Evolutionary conservation across 371 early-diverging fungal genomes (phyloP).

Genomic region (Mortierella sp.): DNA sequence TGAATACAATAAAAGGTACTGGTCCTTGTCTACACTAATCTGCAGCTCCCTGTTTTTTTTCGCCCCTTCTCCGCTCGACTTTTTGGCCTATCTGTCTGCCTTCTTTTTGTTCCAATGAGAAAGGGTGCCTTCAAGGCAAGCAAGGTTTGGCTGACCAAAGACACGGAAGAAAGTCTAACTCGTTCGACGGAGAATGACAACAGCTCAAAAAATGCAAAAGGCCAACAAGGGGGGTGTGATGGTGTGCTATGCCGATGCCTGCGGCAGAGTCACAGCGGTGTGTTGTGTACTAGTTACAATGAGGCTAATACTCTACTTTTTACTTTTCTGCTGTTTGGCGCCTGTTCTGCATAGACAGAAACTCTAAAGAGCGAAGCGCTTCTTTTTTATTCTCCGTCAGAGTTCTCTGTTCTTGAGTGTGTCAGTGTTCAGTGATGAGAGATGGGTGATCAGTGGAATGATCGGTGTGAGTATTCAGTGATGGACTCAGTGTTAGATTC

Average conservation of each 20-base stretch:
- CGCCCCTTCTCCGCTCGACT: too few relatives aligned
- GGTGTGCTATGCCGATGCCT: not conserved
- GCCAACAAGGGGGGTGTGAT: not conserved
- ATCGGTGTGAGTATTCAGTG: too few relatives aligned
- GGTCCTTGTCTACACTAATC: too few relatives aligned
- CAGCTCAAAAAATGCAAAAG: not conserved
- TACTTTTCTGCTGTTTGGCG: constrained; percentile 1
- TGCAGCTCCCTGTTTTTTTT: too few relatives aligned
- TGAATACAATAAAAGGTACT: too few relatives aligned
- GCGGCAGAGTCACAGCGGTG: not conserved
- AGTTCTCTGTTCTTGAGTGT: not conserved
- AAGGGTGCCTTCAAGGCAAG: too few relatives aligned
- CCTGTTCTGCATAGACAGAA: not conserved
- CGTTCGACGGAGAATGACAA: not conserved
- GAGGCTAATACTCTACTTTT: not conserved
- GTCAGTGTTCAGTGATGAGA: not conserved
- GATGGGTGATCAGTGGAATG: too few relatives aligned
- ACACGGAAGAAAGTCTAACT: too few relatives aligned
- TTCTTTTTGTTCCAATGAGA: too few relatives aligned
- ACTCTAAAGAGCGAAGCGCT: not conserved
- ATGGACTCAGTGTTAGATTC: too few relatives aligned
- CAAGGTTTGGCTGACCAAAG: too few relatives aligned
- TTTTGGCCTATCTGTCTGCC: too few relatives aligned
- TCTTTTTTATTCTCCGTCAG: constrained; percentile 8
- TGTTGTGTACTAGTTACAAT: not conserved